Conservation (phyloP, 345 rosid genomes). For the Salix suchowensis region DNA sequence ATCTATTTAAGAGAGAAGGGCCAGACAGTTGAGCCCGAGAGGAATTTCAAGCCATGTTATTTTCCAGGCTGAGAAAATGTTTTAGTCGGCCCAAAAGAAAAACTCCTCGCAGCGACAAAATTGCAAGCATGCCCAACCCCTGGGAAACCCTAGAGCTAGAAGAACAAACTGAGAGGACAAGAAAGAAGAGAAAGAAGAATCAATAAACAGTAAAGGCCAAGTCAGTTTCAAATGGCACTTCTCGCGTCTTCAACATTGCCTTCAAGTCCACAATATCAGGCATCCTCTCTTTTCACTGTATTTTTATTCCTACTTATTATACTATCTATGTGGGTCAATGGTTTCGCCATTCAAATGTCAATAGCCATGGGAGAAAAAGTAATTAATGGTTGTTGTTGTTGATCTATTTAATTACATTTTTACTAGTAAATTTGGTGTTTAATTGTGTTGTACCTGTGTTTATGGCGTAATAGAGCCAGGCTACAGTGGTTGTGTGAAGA, state of each 20-base stretch:
- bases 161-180: no score
- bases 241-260: slow-evolving; percentile 14
- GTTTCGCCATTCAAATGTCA: not conserved
- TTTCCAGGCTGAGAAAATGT: no score
- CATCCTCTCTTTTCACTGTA: not conserved
- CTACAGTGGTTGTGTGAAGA: not conserved
- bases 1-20: not conserved
- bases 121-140: not conserved
- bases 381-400: not conserved
- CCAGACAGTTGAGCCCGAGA: not conserved
- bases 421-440: not conserved
- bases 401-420: not conserved
- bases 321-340: not conserved
- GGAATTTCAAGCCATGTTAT: not conserved
- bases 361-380: not conserved
- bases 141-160: slow-evolving; percentile 21
- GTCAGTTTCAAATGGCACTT: slow-evolving; percentile 20
- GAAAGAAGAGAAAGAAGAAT: no score
- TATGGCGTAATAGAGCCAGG: not conserved
- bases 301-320: not conserved
- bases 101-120: not conserved
- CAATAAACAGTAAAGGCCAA: not conserved
- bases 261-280: slow-evolving; percentile 23
- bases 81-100: not conserved
- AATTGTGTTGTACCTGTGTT: not conserved